Conservation (phyloP, 2,329 filamentous ascomycete species). For the Dothidotthia symphoricarpi region DNA sequence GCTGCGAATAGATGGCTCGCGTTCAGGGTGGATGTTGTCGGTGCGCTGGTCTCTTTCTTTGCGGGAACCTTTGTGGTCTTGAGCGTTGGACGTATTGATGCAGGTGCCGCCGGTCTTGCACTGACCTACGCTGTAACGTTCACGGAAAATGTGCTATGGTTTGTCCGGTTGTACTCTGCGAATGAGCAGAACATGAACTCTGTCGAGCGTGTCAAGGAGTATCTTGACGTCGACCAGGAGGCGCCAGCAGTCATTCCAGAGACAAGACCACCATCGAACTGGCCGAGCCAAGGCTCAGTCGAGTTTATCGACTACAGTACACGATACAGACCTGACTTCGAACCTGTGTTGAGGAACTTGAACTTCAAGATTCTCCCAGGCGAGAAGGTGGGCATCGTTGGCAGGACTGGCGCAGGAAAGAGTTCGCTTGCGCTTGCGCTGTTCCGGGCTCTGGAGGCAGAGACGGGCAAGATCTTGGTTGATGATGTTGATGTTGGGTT, state of each 20-base stretch:
- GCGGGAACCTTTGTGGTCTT: slow-evolving; percentile 87
- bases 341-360: slow-evolving; percentile 78
- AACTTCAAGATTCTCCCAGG: slow-evolving; percentile 81
- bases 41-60: slow-evolving; percentile 89
- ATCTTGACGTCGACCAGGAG: slow-evolving; percentile 94
- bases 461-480: slow-evolving; percentile 83
- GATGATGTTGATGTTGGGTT: slow-evolving; percentile 85
- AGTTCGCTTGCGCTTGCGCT: slow-evolving; percentile 90
- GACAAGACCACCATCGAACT: slow-evolving; percentile 72
- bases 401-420: slow-evolving; percentile 93
- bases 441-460: slow-evolving; percentile 90
- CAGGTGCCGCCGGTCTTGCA: slow-evolving; percentile 88
- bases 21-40: slow-evolving; percentile 85
- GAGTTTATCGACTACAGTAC: slow-evolving; percentile 89
- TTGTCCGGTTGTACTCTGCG: slow-evolving; percentile 87
- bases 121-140: slow-evolving; percentile 96
- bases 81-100: slow-evolving; percentile 78
- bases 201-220: slow-evolving; percentile 95
- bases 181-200: slow-evolving; percentile 99
- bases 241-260: slow-evolving; percentile 74
- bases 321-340: slow-evolving; percentile 81
- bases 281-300: slow-evolving; percentile 82
- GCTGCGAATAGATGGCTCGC: slow-evolving; percentile 95
- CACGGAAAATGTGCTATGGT: slow-evolving; percentile 94
- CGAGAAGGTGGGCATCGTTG: slow-evolving; percentile 95